Percentiles rank a stretch among this genome's conserved stretches.
These are phyloP conservation scores for Tricladium varicosporioides DNA, from an alignment of 2,329 filamentous ascomycete species.

Conservation along the genomic window DNA sequence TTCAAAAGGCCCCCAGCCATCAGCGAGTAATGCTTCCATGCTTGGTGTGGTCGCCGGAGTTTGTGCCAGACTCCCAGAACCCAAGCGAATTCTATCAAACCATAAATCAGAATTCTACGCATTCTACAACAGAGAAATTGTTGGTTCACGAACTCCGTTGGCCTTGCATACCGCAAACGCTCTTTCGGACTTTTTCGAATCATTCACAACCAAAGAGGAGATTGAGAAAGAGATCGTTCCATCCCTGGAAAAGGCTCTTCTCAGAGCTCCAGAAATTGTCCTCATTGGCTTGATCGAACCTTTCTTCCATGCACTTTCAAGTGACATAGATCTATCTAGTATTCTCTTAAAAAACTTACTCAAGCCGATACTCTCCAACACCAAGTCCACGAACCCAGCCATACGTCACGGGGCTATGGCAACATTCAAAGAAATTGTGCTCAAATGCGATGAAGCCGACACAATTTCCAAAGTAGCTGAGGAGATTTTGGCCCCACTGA, in stretches of 20 bases:
- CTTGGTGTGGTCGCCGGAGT: constrained; percentile 88
- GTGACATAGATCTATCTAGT: constrained; percentile 72
- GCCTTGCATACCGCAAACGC: constrained; percentile 70
- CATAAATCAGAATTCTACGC: constrained; percentile 72
- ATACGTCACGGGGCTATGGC: constrained; percentile 75
- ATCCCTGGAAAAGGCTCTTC: constrained; percentile 80
- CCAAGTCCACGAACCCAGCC: constrained; percentile 81
- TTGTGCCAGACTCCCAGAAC: constrained; percentile 65
- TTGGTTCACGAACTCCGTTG: constrained; percentile 73
- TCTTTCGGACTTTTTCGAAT: constrained; percentile 77
- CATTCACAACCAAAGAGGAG: constrained; percentile 72
- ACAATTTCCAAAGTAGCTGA: constrained; percentile 67
- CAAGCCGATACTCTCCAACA: constrained; percentile 84
- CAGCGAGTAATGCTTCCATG: constrained; percentile 70
- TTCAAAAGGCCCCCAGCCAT: constrained; percentile 61
- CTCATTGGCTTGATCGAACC: constrained; percentile 75
- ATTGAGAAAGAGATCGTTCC: constrained; percentile 74
- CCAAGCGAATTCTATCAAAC: constrained; percentile 60
- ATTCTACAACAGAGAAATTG: constrained; percentile 82
- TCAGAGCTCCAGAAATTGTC: constrained; percentile 87
- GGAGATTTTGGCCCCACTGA: constrained; percentile 77
- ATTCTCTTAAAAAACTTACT: constrained; percentile 69
- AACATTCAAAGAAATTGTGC: constrained; percentile 70
- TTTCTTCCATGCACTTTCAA: constrained; percentile 68
- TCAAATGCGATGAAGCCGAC: constrained; percentile 55